phyloP scores from a whole-genome alignment of 495 filamentous ascomycete species.

The Neurospora sp. region DNA sequence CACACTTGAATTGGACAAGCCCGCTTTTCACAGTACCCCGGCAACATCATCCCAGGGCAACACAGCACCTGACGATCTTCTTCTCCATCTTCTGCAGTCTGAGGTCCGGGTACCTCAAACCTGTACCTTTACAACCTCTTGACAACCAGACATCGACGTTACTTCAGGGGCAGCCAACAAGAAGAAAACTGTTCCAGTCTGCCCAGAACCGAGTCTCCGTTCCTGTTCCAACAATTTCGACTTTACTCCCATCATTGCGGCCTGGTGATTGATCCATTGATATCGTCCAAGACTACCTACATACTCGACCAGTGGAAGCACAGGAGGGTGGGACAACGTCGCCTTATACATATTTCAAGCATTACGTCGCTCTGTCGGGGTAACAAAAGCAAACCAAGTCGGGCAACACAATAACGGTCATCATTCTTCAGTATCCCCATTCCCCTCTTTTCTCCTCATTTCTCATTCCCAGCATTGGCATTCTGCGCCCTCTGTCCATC shows the following conservation, averaged over 20 bases:
- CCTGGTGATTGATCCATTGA: neutral
- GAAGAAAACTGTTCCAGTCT: neutral
- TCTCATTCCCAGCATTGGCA: slow-evolving; percentile 15
- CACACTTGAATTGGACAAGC: neutral
- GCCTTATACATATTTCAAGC: neutral
- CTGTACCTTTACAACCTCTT: neutral
- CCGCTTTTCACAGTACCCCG: neutral
- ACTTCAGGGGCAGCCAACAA: neutral
- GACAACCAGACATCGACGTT: neutral
- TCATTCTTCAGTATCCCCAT: neutral
- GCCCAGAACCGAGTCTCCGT: neutral
- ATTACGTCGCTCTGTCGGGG: neutral
- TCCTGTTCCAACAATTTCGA: neutral
- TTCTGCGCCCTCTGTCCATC: slow-evolving; percentile 3
- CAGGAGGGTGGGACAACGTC: neutral
- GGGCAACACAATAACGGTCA: neutral
- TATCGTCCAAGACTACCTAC: neutral
- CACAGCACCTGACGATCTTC: neutral
- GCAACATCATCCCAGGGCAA: neutral
- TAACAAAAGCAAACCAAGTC: neutral
- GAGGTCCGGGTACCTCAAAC: neutral
- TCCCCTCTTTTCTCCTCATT: slow-evolving; percentile 16
- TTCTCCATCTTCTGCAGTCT: neutral
- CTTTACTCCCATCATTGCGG: neutral
- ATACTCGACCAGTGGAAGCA: neutral